Evolutionary conservation across 306 rosid species (phyloP).

Genomic region (Rosa multiflora): DNA sequence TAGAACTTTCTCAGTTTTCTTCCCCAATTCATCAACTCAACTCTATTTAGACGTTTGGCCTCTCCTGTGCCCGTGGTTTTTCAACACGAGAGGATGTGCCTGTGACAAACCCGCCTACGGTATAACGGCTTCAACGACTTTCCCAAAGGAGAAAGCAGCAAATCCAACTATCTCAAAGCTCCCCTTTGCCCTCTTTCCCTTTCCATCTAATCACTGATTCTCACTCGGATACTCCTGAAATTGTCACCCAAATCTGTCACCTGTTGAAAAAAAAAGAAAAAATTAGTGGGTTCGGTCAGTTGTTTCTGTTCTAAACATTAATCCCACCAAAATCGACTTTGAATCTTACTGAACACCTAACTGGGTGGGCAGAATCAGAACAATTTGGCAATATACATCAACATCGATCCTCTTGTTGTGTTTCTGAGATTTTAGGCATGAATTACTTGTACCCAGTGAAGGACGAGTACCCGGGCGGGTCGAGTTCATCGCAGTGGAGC

Average conservation of each 20-base stretch:
- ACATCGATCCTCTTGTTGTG: background rate
- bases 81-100: background rate
- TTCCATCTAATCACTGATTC: background rate
- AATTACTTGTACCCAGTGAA: constrained; percentile 50
- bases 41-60: constrained; percentile 13
- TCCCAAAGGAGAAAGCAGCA: constrained; percentile 25
- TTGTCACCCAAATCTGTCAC: background rate
- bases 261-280: background rate
- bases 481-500: constrained; percentile 33
- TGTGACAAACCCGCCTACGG: background rate
- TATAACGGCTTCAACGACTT: constrained; percentile 47
- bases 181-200: background rate
- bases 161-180: background rate
- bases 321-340: background rate
- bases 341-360: background rate
- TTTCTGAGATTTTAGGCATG: constrained; percentile 27
- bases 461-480: constrained; percentile 51
- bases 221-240: background rate
- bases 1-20: constrained; percentile 39
- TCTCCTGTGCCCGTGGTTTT: background rate
- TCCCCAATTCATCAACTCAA: background rate
- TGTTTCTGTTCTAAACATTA: background rate
- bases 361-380: background rate
- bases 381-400: background rate
- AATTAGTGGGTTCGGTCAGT: background rate